phyloP scores from a whole-genome alignment of 805 yeast species.

The Ogataea glucozyma region DNA sequence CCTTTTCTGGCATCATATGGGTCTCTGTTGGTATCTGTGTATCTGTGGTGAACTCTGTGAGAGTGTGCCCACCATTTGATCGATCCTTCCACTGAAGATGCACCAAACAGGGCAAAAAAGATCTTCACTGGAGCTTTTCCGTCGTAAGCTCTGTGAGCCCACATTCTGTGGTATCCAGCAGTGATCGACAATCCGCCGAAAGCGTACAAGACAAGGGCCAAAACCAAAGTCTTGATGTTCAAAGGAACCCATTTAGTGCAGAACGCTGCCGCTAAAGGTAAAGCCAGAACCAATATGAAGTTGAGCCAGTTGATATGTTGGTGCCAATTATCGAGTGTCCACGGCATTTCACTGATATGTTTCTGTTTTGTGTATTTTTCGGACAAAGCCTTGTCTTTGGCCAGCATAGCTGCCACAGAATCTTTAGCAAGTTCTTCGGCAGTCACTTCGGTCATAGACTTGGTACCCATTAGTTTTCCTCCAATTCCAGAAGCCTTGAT shows the following conservation, averaged over 20 bases:
- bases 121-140: constrained; percentile 62
- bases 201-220: constrained; percentile 53
- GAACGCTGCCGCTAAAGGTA: constrained; percentile 58
- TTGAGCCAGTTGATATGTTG: constrained; percentile 80
- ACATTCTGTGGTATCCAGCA: constrained; percentile 81
- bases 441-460: constrained; percentile 64
- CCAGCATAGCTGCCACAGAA: constrained; percentile 47
- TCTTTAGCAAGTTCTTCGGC: constrained; percentile 62
- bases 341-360: constrained; percentile 77
- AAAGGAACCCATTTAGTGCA: constrained; percentile 50
- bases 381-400: constrained; percentile 45
- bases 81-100: constrained; percentile 82
- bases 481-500: constrained; percentile 78
- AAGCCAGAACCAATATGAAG: constrained; percentile 57
- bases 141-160: constrained; percentile 73
- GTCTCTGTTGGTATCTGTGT: constrained; percentile 79
- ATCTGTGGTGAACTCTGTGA: constrained; percentile 84
- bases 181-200: constrained; percentile 76
- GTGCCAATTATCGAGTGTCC: constrained; percentile 74
- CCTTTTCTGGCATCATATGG: constrained; percentile 87
- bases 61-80: constrained; percentile 89
- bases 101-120: constrained; percentile 75
- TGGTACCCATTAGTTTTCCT: constrained; percentile 80
- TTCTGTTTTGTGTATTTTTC: constrained; percentile 41
- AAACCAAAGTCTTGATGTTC: constrained; percentile 44